Evolutionary conservation across 2,329 filamentous ascomycete species (phyloP), one percentile per base, ranked within the genome.

Genomic region (Passalora sequoiae): DNA sequence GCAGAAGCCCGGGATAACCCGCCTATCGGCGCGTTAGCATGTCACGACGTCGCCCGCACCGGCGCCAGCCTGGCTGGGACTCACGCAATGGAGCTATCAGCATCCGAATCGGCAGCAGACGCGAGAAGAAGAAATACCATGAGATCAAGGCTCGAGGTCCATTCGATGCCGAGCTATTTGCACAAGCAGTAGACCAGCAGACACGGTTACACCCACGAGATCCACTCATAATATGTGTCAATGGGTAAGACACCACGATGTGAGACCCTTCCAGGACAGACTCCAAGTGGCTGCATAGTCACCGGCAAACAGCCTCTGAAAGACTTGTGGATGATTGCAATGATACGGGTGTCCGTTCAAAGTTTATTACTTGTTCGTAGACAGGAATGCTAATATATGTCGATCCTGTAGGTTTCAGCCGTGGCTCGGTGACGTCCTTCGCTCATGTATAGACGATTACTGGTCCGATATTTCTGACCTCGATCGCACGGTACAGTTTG

Each of bases 401-500:
- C n/a, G n/a, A n/a, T n/a, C n/a, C n/a, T n/a, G n/a, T n/a, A n/a
- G 60, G 6, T 62, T 62, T 39, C 57, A 62, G 38, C 53, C 60
- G 6, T 65, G 61, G 62, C 60, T 66, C 4, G 54, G 59, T 33
- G 53, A 64, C 9, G 51, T 65, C 15, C 49, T 66, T 4, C 48
- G 47, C 16, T 51, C 60, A 4, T 65, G 62, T 46, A 58, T 66
- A 39, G 54, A 61, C 25, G 56, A 62, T 43, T 57, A 55, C 45
- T 61, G 59, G 53, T 43, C 55, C 4, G 57, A 61, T 10, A 60
- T 64, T 25, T 50, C 59, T 8, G 60, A 64, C 4, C 49, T 64
- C 6, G 63, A 61, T 40, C 57, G 60, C 13, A 57, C 61, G 24
- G 58, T 65, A 2, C 63, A 66, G 21, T 65, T 58, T 38, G 58